Conservation (phyloP, 2,329 filamentous ascomycete species). For the Paraphoma sp. region DNA sequence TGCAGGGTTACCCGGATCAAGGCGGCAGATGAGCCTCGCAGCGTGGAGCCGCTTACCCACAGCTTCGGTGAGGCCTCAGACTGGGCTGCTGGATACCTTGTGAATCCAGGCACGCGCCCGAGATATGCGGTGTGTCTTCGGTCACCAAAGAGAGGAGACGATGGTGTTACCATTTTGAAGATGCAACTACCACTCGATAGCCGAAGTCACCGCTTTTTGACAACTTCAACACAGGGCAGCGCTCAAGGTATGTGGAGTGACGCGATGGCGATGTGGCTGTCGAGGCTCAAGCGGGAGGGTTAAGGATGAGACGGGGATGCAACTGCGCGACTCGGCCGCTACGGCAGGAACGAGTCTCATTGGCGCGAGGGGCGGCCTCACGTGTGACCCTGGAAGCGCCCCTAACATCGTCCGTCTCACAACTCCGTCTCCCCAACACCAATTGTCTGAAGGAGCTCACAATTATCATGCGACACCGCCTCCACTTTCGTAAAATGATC, state of each 20-base stretch:
- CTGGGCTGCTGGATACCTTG: neutral
- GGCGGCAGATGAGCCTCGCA: neutral
- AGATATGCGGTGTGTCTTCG: too few relatives aligned
- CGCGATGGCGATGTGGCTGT: neutral
- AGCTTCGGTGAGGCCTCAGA: neutral
- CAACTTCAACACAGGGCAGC: neutral
- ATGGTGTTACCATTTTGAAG: neutral
- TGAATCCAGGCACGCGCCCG: neutral
- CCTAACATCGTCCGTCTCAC: slow-evolving; percentile 29
- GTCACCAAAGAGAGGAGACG: too few relatives aligned
- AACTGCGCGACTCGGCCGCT: slow-evolving; percentile 8
- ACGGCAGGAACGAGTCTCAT: slow-evolving; percentile 18
- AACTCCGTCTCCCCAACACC: slow-evolving; percentile 40
- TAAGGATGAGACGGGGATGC: slow-evolving; percentile 24
- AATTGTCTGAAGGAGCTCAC: slow-evolving; percentile 47
- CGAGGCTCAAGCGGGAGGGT: slow-evolving; percentile 1
- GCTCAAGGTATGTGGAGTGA: neutral
- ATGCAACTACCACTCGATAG: neutral
- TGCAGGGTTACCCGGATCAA: neutral
- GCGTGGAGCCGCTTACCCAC: neutral
- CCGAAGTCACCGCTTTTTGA: neutral
- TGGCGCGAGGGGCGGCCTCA: slow-evolving; percentile 14
- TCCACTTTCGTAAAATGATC: slow-evolving; percentile 13
- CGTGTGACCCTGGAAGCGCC: slow-evolving; percentile 24
- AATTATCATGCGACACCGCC: slow-evolving; percentile 33